These are phyloP conservation scores for Metschnikowia kofuensis DNA, from an alignment of 805 yeast species.

Conservation along the genomic window DNA sequence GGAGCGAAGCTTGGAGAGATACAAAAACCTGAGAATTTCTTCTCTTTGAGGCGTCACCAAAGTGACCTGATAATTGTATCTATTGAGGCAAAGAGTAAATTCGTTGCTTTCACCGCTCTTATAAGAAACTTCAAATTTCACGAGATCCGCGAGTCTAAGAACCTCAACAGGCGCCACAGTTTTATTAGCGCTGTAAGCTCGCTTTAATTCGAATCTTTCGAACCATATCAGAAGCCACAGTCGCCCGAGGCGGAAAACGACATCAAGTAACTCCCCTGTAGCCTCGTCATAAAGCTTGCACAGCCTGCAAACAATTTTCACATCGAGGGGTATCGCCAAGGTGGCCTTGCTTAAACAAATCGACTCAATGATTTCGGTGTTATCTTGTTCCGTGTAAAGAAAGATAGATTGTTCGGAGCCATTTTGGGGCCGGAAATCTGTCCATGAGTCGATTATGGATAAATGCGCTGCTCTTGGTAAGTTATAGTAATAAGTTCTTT, in stretches of 20 bases:
- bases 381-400: conserved; percentile 35
- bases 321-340: conserved; percentile 33
- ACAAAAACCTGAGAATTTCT: conserved; percentile 69
- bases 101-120: conserved; percentile 25
- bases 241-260: conserved; percentile 66
- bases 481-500: conserved; percentile 50
- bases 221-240: conserved; percentile 56
- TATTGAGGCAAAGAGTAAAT: conserved; percentile 32
- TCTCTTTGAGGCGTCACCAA: conserved; percentile 35
- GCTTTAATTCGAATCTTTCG: conserved; percentile 14
- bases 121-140: conserved; percentile 33
- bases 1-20: conserved; percentile 59
- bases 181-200: conserved; percentile 22
- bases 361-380: conserved; percentile 30
- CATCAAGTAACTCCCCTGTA: conserved; percentile 46
- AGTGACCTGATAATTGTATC: conserved; percentile 24
- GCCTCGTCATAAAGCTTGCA: conserved; percentile 19
- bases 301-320: conserved; percentile 32
- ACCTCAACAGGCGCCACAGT: conserved; percentile 36
- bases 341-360: conserved; percentile 37
- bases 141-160: conserved; percentile 30
- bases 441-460: conserved; percentile 23
- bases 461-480: conserved; percentile 33
- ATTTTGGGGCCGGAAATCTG: conserved; percentile 18
- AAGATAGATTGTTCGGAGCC: conserved; percentile 17